Evolutionary conservation across 352 stramenopile species (phyloP).

Genomic region (Globisporangium emineosum): DNA sequence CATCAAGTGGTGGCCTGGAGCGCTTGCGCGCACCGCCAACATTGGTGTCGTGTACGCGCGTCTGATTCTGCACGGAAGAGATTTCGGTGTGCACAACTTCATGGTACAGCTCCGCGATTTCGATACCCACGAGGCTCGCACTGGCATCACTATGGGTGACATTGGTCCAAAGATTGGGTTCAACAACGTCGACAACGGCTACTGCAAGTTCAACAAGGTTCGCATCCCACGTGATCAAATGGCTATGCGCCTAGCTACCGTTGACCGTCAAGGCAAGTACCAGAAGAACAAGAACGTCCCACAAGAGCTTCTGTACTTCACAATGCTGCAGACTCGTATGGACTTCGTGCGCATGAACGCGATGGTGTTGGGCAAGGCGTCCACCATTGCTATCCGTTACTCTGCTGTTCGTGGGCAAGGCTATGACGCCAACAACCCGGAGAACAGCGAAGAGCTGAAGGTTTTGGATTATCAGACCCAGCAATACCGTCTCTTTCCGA

Average conservation of each 20-base stretch:
- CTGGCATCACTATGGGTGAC: constrained; percentile 57
- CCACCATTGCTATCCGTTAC: constrained; percentile 94
- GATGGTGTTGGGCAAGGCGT: constrained; percentile 49
- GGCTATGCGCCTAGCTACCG: not conserved
- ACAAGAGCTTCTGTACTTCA: not conserved
- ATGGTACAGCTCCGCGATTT: constrained; percentile 92
- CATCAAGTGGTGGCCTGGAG: constrained; percentile 97
- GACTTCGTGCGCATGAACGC: not conserved
- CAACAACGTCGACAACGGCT: not conserved
- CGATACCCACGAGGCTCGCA: constrained; percentile 59
- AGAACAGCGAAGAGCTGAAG: constrained; percentile 72
- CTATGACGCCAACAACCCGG: constrained; percentile 37
- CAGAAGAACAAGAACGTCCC: not conserved
- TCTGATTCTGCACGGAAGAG: constrained; percentile 76
- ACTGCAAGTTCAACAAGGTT: not conserved
- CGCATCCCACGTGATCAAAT: not conserved
- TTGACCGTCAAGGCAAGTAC: not conserved
- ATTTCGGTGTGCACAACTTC: constrained; percentile 96
- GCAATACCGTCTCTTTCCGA: constrained; percentile 92
- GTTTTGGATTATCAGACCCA: constrained; percentile 96
- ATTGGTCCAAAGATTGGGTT: constrained; percentile 46
- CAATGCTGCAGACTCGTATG: not conserved
- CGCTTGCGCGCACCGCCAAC: constrained; percentile 92
- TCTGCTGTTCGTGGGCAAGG: constrained; percentile 91
- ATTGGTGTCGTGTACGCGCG: constrained; percentile 86